Base-by-base conservation (phyloP, 2,329 filamentous ascomycete species). In the Cordyceps javanica region DNA sequence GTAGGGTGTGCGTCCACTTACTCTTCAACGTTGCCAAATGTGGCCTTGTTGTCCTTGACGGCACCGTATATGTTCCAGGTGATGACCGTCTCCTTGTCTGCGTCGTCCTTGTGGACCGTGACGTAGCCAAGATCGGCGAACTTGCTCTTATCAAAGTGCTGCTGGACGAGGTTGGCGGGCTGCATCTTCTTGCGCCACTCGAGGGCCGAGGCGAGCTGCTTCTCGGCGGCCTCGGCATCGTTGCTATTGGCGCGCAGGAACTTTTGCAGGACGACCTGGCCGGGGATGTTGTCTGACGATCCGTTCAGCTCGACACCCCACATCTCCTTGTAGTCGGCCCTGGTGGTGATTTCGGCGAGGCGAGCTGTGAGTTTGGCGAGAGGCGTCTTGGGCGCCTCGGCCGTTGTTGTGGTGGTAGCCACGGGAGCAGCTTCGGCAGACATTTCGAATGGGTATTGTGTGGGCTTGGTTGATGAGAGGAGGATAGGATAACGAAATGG, bases 41-140 rank as follows among this genome's bases (percentile, higher is more conserved):
- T 95, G 62, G 89, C 83, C 61, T 91, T 85, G 65, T 88, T 83
- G 65, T 90, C 82, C 79, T 94, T 94, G 61, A 92, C 89, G 38
- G 85, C 84, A 14, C 92, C 92, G 69, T 97, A 97, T 67, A 97
- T 86, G 71, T 97, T 97, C 88, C 92, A 97, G 2, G 90, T 94
- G 50, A 92, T 86, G 57, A 96, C 69, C 19, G 66, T 80, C 70
- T 87, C 83, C 65, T 83, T 77, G 59, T 75, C 73, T 52, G 78
- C 79, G 1, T 78, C 77, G 36, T 79, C 77, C 55, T 79, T 74
- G 64, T 94, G 85, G n/a, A 79, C 79, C 1, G 90, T 90, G 52
- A 96, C 82, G 69, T 89, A 97, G 39, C 92, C 93, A 58, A 97
- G 72, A 2, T 86, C 86, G 8, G 78, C 83, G 65, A 94, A 97